These are phyloP conservation scores for Suillus sp. DNA, from an alignment of 768 basidiomycete genomes.

Conservation along the genomic window DNA sequence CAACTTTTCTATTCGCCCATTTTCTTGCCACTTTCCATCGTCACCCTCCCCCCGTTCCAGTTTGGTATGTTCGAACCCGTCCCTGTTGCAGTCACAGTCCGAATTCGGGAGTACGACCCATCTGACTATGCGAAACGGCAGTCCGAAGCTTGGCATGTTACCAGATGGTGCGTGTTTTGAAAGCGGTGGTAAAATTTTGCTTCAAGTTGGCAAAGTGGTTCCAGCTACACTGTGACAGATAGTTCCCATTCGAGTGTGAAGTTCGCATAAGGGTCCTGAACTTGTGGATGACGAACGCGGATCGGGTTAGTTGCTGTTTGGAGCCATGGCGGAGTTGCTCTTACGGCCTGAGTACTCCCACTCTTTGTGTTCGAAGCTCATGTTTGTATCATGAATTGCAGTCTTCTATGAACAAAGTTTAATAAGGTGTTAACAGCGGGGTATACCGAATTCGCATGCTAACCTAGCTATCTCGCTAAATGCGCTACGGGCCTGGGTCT, in stretches of 20 bases:
- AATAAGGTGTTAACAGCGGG: background rate
- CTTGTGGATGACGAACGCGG: background rate
- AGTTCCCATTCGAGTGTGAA: background rate
- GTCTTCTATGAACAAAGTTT: background rate
- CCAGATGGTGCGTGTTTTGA: background rate
- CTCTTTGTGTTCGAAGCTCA: background rate
- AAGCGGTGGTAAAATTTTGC: background rate
- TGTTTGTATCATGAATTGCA: background rate
- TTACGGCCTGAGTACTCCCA: background rate
- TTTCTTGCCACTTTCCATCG: background rate
- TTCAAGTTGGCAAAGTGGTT: background rate
- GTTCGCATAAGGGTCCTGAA: background rate
- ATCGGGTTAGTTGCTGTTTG: background rate
- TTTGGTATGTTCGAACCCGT: background rate
- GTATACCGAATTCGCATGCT: background rate
- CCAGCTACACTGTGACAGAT: background rate
- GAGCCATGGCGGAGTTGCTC: background rate
- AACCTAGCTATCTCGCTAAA: background rate
- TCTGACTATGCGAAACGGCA: background rate
- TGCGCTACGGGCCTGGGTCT: background rate
- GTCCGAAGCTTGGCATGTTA: background rate
- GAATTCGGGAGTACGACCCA: background rate
- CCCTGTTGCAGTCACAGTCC: background rate
- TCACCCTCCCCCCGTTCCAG: constrained; percentile 14
- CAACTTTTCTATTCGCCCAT: background rate